phyloP scores from a whole-genome alignment of 1,139 yeast species.

The Candida freyschussii region DNA sequence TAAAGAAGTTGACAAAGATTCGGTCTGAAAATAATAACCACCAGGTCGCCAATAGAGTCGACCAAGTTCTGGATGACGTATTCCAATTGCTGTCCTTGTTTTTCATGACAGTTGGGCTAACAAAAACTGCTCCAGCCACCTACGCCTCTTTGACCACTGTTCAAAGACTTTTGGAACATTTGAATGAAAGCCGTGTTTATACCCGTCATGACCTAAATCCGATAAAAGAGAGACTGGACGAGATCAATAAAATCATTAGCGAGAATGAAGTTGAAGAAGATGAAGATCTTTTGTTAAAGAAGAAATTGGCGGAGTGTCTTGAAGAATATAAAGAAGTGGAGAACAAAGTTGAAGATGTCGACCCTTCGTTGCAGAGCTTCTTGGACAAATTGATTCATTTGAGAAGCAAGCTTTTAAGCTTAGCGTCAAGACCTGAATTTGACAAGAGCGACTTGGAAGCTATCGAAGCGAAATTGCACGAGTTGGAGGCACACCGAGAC shows the following conservation, averaged over 20 bases:
- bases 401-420: slow-evolving; percentile 47
- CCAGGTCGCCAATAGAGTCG: slow-evolving; percentile 41
- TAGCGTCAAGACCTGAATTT: slow-evolving; percentile 40
- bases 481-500: slow-evolving; percentile 39
- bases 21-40: slow-evolving; percentile 27
- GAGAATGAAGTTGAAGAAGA: slow-evolving; percentile 32
- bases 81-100: slow-evolving; percentile 83
- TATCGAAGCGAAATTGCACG: slow-evolving; percentile 35
- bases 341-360: slow-evolving; percentile 50
- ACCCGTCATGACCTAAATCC: slow-evolving; percentile 81
- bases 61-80: slow-evolving; percentile 76
- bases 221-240: slow-evolving; percentile 62
- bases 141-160: slow-evolving; percentile 86
- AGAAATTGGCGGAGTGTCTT: slow-evolving; percentile 55
- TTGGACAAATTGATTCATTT: slow-evolving; percentile 46
- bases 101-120: slow-evolving; percentile 85
- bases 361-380: slow-evolving; percentile 46
- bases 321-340: slow-evolving; percentile 50
- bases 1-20: slow-evolving; percentile 46
- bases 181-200: slow-evolving; percentile 74
- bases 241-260: slow-evolving; percentile 50
- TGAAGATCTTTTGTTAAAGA: slow-evolving; percentile 53
- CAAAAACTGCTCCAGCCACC: slow-evolving; percentile 88
- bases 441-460: slow-evolving; percentile 30
- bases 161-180: slow-evolving; percentile 72